phyloP scores from a whole-genome alignment of 306 rosid species.

The Vicia faba region DNA sequence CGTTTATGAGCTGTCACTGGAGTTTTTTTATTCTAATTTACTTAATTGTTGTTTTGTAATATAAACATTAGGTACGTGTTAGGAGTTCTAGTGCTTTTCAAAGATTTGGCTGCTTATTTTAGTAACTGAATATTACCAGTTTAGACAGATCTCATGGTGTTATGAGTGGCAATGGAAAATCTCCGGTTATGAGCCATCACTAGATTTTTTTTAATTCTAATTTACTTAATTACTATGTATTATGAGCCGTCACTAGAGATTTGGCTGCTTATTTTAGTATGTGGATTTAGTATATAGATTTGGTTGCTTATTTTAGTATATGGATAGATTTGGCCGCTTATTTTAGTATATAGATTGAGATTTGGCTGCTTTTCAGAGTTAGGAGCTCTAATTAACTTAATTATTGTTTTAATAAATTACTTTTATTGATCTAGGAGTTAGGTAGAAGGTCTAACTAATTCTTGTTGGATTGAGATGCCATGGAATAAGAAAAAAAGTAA shows the following conservation, averaged over 20 bases:
- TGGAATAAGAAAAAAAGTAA: background rate
- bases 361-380: no score
- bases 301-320: no score
- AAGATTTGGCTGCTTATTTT: conserved; percentile 3
- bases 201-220: background rate
- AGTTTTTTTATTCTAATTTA: background rate
- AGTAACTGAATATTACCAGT: background rate
- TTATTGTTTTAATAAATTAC: background rate
- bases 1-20: background rate
- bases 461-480: background rate
- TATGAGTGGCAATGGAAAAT: background rate
- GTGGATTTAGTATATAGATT: background rate
- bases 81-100: background rate
- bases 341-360: conserved; percentile 2
- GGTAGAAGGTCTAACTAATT: conserved; percentile 1
- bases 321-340: background rate
- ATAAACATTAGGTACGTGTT: background rate
- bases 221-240: background rate
- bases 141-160: conserved; percentile 10
- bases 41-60: background rate
- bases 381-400: no score
- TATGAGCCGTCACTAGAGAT: no score
- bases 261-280: no score
- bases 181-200: background rate
- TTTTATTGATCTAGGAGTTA: background rate